phyloP scores from a whole-genome alignment of 495 filamentous ascomycete species.

The Neohortaea acidophila region DNA sequence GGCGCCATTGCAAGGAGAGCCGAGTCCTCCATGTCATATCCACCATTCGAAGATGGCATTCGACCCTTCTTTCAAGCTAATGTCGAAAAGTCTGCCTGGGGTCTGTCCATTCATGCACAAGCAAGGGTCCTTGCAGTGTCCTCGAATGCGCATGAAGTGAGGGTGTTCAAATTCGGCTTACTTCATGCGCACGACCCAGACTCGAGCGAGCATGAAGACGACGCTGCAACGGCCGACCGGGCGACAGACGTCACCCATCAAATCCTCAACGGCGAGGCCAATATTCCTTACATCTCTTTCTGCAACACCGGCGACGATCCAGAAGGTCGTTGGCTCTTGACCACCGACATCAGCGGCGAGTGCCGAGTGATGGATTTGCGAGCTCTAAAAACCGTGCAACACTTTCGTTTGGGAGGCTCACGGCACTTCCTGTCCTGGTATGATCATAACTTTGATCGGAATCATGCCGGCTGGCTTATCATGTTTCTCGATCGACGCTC shows the following conservation, averaged over 20 bases:
- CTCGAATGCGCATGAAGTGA: constrained; percentile 51
- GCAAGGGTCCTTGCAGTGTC: constrained; percentile 68
- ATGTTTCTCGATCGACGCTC: constrained; percentile 25
- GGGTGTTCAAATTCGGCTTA: constrained; percentile 61
- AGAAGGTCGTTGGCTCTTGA: constrained; percentile 53
- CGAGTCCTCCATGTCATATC: constrained; percentile 7
- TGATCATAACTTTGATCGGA: constrained; percentile 3
- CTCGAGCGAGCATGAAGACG: neutral
- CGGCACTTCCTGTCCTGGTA: neutral
- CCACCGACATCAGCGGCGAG: constrained; percentile 54
- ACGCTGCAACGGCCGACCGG: constrained; percentile 22
- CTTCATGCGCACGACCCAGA: constrained; percentile 19
- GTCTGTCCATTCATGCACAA: constrained; percentile 66
- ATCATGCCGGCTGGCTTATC: constrained; percentile 21
- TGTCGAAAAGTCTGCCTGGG: constrained; percentile 73
- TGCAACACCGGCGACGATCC: constrained; percentile 46
- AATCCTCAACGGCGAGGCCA: constrained; percentile 37
- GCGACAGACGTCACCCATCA: constrained; percentile 21
- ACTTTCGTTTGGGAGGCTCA: constrained; percentile 11
- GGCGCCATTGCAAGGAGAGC: constrained; percentile 29
- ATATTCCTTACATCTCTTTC: constrained; percentile 71
- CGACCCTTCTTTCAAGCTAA: constrained; percentile 56
- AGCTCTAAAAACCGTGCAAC: constrained; percentile 14
- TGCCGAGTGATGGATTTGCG: constrained; percentile 55
- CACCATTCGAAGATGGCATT: constrained; percentile 9